Evolutionary conservation across 1,284 basidiomycete genomes (phyloP).

Genomic region (Phellinidium pouzarii): DNA sequence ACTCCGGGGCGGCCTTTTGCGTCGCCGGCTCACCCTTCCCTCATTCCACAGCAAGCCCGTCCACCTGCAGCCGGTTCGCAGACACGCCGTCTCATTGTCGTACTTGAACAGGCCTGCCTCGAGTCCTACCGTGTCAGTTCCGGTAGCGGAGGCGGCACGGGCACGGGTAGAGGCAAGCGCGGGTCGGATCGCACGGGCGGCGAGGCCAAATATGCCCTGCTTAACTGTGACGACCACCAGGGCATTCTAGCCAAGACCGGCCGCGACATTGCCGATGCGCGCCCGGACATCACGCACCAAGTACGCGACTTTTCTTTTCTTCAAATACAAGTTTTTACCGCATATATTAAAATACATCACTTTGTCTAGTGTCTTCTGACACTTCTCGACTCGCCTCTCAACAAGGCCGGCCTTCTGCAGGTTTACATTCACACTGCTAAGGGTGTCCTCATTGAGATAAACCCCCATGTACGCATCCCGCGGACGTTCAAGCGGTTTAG

Average conservation of each 20-base stretch:
- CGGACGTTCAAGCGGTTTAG: slow-evolving; percentile 98
- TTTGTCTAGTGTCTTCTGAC: slow-evolving; percentile 82
- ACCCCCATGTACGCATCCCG: slow-evolving; percentile 95
- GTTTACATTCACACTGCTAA: slow-evolving; percentile 98
- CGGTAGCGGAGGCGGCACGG: slow-evolving; percentile 28
- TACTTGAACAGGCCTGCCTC: slow-evolving; percentile 90
- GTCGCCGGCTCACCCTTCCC: slow-evolving; percentile 59
- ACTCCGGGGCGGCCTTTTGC: slow-evolving; percentile 29
- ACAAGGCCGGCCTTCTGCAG: slow-evolving; percentile 95
- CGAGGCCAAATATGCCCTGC: slow-evolving; percentile 91
- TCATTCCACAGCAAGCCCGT: slow-evolving; percentile 76
- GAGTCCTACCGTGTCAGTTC: slow-evolving; percentile 88
- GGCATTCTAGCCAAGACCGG: slow-evolving; percentile 97
- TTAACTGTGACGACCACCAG: slow-evolving; percentile 99
- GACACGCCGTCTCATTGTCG: slow-evolving; percentile 61
- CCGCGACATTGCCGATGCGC: slow-evolving; percentile 94
- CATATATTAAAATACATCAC: not conserved
- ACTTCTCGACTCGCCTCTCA: slow-evolving; percentile 93
- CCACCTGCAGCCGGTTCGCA: slow-evolving; percentile 55
- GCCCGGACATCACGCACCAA: slow-evolving; percentile 99
- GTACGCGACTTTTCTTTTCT: slow-evolving; percentile 41
- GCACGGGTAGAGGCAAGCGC: slow-evolving; percentile 42
- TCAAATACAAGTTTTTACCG: no score
- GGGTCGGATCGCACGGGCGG: slow-evolving; percentile 47
- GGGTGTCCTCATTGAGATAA: slow-evolving; percentile 97